Base-by-base conservation (phyloP, 768 basidiomycete species). In the Boletus patriciae region DNA sequence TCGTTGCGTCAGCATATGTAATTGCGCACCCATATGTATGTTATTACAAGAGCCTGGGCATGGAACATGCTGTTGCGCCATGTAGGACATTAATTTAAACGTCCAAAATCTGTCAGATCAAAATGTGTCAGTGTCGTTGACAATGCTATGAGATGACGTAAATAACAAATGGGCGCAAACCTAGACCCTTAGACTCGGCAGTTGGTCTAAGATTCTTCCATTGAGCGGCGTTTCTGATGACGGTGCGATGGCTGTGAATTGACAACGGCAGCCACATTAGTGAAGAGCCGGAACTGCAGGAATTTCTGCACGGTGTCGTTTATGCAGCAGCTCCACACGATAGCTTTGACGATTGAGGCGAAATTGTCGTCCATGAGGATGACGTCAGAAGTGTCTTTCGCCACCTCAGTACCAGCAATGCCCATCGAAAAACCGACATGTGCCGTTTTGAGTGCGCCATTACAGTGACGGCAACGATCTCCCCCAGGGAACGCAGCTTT, bases 321-420 rank as follows among this genome's bases (percentile, higher is more conserved):
- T 60, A 99, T 95, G 66, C 94, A 96, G 47, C 97, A 91, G 42
- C 97, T 97, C 96, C 96, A 98, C 80, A 97, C 94, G 64, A 98
- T 97, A 54, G 97, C 97, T 65, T 92, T 88, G 63, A 98, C 93
- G 66, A 99, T 95, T 3, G 92, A 95, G 5, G 92, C 77, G 70
- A 99, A 98, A 70, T 96, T 95, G 74, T 95, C 94, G 69, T 94
- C 91, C 95, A 97, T 97, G 38, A 98, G 84, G 65, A 98, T 95
- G 67, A 99, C 96, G 66, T 99, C 97, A 9, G 96, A 98, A 1
- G 97, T 96, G 72, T 98, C 95, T 74, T 99, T 98, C 46, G 97
- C 95, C 18, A 99, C 94, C 71, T 99, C 97, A 2, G 97, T 99
- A 12, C 97, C 97, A 27, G 94, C 86, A 62, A 94, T 88, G 62